Conservation (phyloP, 805 yeast species). For the Candida broadrunensis region DNA sequence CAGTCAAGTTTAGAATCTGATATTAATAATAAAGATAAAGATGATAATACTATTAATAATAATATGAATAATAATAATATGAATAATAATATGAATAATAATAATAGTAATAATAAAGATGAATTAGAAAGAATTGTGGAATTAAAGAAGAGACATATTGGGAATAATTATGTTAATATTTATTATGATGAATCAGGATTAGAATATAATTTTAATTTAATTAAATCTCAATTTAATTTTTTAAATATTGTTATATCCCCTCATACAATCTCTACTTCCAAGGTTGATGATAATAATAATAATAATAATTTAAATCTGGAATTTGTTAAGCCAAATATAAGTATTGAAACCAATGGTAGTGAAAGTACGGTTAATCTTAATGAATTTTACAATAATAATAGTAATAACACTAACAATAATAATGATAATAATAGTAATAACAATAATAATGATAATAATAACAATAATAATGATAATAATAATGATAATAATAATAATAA, state of each 20-base stretch:
- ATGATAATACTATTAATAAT: not conserved
- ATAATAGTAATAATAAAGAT: conserved; percentile 27
- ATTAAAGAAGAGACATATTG: conserved; percentile 78
- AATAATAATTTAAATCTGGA: not conserved
- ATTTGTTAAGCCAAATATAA: not conserved
- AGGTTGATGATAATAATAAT: too few species aligned
- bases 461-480: not conserved
- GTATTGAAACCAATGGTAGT: not conserved
- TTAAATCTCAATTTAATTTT: conserved; percentile 79
- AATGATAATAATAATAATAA: not conserved
- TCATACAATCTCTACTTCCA: conserved; percentile 25
- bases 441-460: conserved; percentile 5
- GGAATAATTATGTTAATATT: conserved; percentile 78
- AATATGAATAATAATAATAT: too few species aligned
- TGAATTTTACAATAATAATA: not conserved
- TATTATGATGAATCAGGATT: conserved; percentile 72
- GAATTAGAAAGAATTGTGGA: conserved; percentile 26
- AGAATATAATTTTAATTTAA: conserved; percentile 66
- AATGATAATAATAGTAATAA: conserved; percentile 1
- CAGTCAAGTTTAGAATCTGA: conserved; percentile 30
- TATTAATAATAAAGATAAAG: conserved; percentile 28
- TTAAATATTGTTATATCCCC: conserved; percentile 78
- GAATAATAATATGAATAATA: not conserved
- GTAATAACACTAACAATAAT: not conserved
- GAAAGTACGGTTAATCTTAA: not conserved